phyloP scores from a whole-genome alignment of 106 monocot genomes.

The Agapanthus africanus region DNA sequence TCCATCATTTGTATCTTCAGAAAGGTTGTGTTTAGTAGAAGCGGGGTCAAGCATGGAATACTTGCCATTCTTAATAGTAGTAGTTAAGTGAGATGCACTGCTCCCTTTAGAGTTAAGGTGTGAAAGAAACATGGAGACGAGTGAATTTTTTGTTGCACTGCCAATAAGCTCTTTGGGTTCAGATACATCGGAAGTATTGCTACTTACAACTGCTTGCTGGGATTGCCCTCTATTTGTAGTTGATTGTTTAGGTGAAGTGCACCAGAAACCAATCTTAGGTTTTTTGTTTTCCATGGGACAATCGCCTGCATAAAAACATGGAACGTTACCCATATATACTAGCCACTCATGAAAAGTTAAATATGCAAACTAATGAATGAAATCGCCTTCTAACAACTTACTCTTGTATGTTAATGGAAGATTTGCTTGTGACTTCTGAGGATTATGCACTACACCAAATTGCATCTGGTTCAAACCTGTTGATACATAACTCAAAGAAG shows the following conservation, averaged over 20 bases:
- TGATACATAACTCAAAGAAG: constrained; percentile 17
- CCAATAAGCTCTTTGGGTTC: constrained; percentile 19
- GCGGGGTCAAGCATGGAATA: constrained; percentile 13
- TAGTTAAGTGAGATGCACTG: constrained; percentile 21
- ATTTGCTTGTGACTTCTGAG: constrained; percentile 17
- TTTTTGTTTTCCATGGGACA: constrained; percentile 16
- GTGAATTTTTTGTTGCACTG: constrained; percentile 38
- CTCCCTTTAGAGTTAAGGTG: constrained; percentile 52
- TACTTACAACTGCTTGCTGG: constrained; percentile 14
- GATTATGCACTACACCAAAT: constrained; percentile 12
- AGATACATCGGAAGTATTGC: constrained; percentile 6
- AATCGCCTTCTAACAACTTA: constrained; percentile 22
- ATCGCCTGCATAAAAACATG: constrained; percentile 34
- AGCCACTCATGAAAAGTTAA: background rate
- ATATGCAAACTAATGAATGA: background rate
- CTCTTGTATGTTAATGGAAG: constrained; percentile 16
- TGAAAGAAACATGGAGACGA: constrained; percentile 71
- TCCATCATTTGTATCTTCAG: constrained; percentile 10
- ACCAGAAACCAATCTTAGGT: constrained; percentile 11
- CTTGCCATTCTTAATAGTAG: constrained; percentile 26
- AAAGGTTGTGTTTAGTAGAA: constrained; percentile 20
- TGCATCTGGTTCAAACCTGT: constrained; percentile 12
- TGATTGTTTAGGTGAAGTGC: constrained; percentile 13
- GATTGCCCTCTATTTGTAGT: constrained; percentile 7
- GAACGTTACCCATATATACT: constrained; percentile 5